Conservation (phyloP, 495 filamentous ascomycete species). For the Penicillium canariense region DNA sequence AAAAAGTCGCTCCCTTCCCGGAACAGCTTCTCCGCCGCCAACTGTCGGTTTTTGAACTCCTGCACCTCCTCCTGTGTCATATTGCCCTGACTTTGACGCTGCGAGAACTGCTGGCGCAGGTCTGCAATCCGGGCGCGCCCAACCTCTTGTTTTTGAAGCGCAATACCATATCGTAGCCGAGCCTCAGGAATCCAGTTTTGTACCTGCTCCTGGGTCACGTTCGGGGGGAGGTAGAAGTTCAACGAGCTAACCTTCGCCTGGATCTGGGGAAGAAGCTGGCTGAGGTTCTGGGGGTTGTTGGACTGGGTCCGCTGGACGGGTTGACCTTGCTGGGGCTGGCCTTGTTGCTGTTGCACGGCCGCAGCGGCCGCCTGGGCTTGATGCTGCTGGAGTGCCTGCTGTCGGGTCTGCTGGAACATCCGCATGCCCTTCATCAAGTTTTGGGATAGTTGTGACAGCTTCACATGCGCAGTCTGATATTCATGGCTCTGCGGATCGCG, state of each 20-base stretch:
- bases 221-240: constrained; percentile 47
- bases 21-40: constrained; percentile 45
- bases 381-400: constrained; percentile 38
- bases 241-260: constrained; percentile 46
- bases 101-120: constrained; percentile 36
- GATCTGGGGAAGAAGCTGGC: constrained; percentile 43
- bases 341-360: constrained; percentile 13
- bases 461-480: constrained; percentile 60
- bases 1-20: constrained; percentile 48
- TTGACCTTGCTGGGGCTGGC: constrained; percentile 31
- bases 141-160: constrained; percentile 52
- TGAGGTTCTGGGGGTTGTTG: constrained; percentile 40
- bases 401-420: constrained; percentile 42
- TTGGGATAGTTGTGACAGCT: constrained; percentile 62
- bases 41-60: constrained; percentile 42
- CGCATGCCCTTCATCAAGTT: constrained; percentile 60
- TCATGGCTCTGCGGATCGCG: constrained; percentile 53
- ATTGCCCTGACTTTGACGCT: constrained; percentile 37
- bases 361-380: constrained; percentile 9
- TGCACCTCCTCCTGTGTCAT: constrained; percentile 45
- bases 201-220: constrained; percentile 45
- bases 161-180: constrained; percentile 50
- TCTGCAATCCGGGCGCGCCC: constrained; percentile 40
- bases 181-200: constrained; percentile 51
- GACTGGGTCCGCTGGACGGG: constrained; percentile 37